phyloP scores from a whole-genome alignment of 2,329 filamentous ascomycete genomes.

The Sordariomycetes sp. region DNA sequence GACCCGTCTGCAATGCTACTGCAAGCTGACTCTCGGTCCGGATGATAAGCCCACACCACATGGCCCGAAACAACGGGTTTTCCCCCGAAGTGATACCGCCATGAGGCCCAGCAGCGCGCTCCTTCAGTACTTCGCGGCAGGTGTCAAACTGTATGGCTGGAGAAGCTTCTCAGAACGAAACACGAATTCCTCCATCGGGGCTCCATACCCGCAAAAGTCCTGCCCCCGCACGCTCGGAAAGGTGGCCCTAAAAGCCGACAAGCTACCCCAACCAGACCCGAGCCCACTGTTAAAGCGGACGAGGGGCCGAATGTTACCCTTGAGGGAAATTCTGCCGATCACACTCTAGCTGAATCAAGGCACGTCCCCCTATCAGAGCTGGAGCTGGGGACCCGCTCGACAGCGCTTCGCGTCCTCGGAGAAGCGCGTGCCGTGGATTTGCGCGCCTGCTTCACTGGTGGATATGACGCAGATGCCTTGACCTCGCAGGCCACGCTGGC shows the following conservation, averaged over 20 bases:
- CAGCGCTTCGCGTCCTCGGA: background rate
- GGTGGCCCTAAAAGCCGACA: constrained; percentile 1
- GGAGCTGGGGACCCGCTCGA: background rate
- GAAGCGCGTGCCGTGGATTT: background rate
- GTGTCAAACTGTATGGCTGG: background rate
- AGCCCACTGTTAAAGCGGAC: background rate
- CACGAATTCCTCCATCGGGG: background rate
- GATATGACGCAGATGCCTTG: background rate
- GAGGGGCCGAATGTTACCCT: background rate
- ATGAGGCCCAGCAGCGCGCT: background rate
- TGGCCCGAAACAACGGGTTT: background rate
- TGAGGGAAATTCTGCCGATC: constrained; percentile 2
- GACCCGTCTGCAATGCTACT: background rate
- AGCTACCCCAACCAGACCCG: background rate
- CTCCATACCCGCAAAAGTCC: background rate
- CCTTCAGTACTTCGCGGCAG: background rate
- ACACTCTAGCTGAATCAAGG: constrained; percentile 4
- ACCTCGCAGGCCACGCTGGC: background rate
- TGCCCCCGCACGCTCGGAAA: constrained; percentile 3
- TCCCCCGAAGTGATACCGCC: background rate
- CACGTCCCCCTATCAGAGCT: background rate
- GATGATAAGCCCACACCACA: background rate
- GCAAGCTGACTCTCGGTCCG: background rate
- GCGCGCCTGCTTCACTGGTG: background rate
- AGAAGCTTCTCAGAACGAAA: background rate